phyloP scores from a whole-genome alignment of 1,284 basidiomycete genomes.

The Ceratobasidium sp. region DNA sequence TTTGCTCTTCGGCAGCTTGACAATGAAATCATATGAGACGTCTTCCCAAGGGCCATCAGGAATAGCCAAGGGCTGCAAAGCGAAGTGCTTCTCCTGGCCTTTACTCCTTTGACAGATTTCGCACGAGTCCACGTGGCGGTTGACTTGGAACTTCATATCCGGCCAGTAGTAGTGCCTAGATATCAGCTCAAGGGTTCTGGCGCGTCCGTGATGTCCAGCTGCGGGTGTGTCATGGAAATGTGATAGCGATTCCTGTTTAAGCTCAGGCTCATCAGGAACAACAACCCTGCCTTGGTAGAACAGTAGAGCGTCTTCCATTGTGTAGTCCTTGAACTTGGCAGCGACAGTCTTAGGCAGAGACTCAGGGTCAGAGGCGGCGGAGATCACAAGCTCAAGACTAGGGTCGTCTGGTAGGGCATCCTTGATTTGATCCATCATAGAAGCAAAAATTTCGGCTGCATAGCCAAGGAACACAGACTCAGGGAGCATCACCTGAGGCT shows the following conservation, averaged over 20 bases:
- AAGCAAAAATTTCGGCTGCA: background rate
- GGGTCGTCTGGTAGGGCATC: background rate
- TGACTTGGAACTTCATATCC: too few relatives aligned
- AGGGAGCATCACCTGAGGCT: background rate
- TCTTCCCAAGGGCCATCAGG: too few relatives aligned
- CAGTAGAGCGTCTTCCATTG: constrained; percentile 10
- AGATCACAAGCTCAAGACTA: background rate
- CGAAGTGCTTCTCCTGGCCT: too few relatives aligned
- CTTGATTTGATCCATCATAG: background rate
- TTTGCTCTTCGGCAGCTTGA: too few relatives aligned
- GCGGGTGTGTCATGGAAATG: background rate
- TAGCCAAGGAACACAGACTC: background rate
- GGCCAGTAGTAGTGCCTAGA: too few relatives aligned
- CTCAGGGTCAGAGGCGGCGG: background rate
- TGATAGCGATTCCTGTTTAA: background rate
- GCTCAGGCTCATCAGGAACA: background rate
- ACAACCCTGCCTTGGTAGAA: constrained; percentile 10
- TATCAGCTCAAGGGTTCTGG: background rate
- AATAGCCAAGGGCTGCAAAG: too few relatives aligned
- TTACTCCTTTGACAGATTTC: too few relatives aligned
- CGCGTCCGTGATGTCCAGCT: background rate
- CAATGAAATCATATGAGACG: too few relatives aligned
- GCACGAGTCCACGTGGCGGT: too few relatives aligned
- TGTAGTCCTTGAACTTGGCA: constrained; percentile 5
- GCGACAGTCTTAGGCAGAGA: background rate